Evolutionary conservation across 2,329 filamentous ascomycete genomes (phyloP).

Genomic region (Aspergillus glaucus): DNA sequence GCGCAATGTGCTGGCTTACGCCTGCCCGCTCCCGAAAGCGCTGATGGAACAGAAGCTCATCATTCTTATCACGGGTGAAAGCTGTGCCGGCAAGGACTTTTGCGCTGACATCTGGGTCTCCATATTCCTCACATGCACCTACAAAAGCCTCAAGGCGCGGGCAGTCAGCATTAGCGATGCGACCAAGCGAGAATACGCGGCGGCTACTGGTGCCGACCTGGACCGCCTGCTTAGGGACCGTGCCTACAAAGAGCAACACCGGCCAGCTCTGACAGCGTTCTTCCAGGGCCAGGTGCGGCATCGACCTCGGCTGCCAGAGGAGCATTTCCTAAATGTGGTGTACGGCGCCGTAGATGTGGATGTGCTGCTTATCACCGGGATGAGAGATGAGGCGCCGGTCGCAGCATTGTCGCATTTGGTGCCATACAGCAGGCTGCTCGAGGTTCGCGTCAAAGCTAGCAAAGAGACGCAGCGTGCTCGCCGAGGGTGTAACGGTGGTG

Average conservation of each 20-base stretch:
- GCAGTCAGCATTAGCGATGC: constrained; percentile 52
- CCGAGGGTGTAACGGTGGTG: not conserved
- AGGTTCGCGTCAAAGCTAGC: constrained; percentile 45
- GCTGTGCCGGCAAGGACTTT: constrained; percentile 55
- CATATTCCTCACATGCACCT: constrained; percentile 22
- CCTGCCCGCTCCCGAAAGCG: constrained; percentile 48
- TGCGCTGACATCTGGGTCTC: constrained; percentile 51
- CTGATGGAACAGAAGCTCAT: constrained; percentile 42
- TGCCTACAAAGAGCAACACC: constrained; percentile 57
- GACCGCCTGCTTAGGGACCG: constrained; percentile 48
- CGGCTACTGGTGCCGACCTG: constrained; percentile 43
- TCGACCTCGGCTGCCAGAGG: constrained; percentile 43
- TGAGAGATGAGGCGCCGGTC: constrained; percentile 57
- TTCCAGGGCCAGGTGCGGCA: constrained; percentile 42
- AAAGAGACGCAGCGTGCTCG: constrained; percentile 26
- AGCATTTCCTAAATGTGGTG: constrained; percentile 48
- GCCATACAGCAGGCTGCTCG: constrained; percentile 47
- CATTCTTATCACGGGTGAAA: constrained; percentile 49
- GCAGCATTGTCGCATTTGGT: constrained; percentile 50
- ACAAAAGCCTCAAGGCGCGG: constrained; percentile 32
- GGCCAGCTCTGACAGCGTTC: constrained; percentile 47
- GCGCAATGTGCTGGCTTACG: constrained; percentile 46
- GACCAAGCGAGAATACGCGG: constrained; percentile 54
- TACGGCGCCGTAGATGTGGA: constrained; percentile 38
- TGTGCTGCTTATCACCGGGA: constrained; percentile 56